A percentile compares a stretch with the other conserved stretches of the same genome.
phyloP scores from a whole-genome alignment of 768 basidiomycete genomes.

The Coprinellus micaceus region DNA sequence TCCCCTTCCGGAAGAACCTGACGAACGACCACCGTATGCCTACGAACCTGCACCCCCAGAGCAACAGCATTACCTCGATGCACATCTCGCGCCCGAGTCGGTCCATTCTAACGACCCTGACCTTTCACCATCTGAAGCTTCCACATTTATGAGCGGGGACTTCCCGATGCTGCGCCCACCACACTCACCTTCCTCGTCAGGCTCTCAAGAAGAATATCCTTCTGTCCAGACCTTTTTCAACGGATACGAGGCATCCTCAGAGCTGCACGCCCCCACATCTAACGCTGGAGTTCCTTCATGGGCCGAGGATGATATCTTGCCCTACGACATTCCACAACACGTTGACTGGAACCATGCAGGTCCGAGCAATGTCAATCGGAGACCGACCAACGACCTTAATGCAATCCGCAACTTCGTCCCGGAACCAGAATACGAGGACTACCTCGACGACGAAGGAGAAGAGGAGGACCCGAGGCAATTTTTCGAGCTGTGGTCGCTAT shows the following conservation, averaged over 20 bases:
- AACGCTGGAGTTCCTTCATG: slow-evolving; percentile 8
- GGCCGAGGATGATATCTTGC: not conserved
- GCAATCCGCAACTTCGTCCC: slow-evolving; percentile 29
- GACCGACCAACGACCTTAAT: slow-evolving; percentile 26
- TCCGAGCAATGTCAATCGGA: slow-evolving; percentile 19
- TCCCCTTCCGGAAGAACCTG: slow-evolving; percentile 5
- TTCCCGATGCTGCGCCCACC: slow-evolving; percentile 2
- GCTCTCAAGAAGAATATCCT: not conserved
- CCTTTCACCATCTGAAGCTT: slow-evolving; percentile 11
- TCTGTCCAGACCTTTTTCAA: slow-evolving; percentile 7
- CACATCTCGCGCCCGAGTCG: not conserved
- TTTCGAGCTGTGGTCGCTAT: slow-evolving; percentile 82
- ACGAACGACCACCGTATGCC: slow-evolving; percentile 7
- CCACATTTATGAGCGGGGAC: slow-evolving; percentile 17
- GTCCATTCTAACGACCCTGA: not conserved
- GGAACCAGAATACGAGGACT: slow-evolving; percentile 39
- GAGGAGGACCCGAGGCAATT: slow-evolving; percentile 51
- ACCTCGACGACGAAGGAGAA: slow-evolving; percentile 58
- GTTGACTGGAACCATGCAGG: slow-evolving; percentile 18
- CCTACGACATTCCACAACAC: slow-evolving; percentile 2
- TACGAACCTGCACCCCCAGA: slow-evolving; percentile 2
- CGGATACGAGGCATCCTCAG: slow-evolving; percentile 1
- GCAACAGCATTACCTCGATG: not conserved
- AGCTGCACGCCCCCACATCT: not conserved
- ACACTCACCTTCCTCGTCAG: not conserved